Conservation (phyloP, 2,329 filamentous ascomycete genomes). For the Dactylonectria estremocensis region DNA sequence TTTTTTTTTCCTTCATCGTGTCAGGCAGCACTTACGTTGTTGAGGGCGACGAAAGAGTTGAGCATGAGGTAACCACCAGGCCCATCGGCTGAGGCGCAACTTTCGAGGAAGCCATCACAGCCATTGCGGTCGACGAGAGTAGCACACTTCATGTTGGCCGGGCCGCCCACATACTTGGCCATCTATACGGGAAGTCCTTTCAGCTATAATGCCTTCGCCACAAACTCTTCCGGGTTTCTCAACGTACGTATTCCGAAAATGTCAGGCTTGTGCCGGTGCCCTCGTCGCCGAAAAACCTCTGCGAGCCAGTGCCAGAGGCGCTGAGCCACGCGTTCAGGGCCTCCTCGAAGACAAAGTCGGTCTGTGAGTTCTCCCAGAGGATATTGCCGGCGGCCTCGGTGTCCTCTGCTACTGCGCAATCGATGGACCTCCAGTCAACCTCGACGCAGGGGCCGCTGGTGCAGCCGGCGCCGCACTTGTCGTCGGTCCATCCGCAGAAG, state of each 20-base stretch:
- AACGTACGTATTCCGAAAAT: conserved; percentile 1
- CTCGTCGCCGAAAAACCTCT: conserved; percentile 4
- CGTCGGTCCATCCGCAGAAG: conserved; percentile 5
- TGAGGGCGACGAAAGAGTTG: conserved; percentile 15
- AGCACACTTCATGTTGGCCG: conserved; percentile 2
- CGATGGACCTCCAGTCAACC: conserved; percentile 8
- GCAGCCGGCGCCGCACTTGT: conserved; percentile 16
- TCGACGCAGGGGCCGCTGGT: conserved; percentile 14
- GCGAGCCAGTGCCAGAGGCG: conserved; percentile 1
- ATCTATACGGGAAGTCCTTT: not conserved
- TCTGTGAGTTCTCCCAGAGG: conserved; percentile 7
- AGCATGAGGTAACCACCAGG: conserved; percentile 7
- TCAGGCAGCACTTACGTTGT: conserved; percentile 4
- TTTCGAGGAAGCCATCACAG: conserved; percentile 11
- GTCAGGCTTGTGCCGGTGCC: conserved; percentile 12
- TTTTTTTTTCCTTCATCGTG: too few species aligned
- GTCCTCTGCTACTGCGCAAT: conserved; percentile 8
- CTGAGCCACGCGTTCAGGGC: conserved; percentile 9
- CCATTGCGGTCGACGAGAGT: conserved; percentile 11
- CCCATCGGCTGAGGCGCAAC: not conserved
- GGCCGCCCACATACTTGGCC: not conserved
- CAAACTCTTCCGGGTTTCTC: not conserved
- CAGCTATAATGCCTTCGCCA: too few species aligned
- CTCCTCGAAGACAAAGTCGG: conserved; percentile 12
- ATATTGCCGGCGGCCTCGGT: conserved; percentile 2